Conservation (phyloP, 495 filamentous ascomycete genomes). For the Ramalina peruviana region DNA sequence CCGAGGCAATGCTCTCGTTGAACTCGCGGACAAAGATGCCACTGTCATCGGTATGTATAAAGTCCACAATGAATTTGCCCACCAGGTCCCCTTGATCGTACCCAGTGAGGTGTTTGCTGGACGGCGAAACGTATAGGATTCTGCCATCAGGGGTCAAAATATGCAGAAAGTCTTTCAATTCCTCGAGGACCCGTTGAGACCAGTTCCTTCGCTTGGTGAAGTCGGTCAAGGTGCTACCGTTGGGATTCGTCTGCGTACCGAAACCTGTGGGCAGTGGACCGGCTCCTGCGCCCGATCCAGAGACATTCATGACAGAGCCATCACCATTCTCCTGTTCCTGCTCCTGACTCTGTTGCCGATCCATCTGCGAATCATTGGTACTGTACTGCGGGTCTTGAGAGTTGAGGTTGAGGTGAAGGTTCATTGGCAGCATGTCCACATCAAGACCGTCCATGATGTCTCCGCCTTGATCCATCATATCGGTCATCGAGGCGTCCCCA, state of each 20-base stretch:
- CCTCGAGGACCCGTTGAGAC: slow-evolving; percentile 77
- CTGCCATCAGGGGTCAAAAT: slow-evolving; percentile 74
- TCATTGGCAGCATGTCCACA: slow-evolving; percentile 21
- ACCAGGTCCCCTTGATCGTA: slow-evolving; percentile 55
- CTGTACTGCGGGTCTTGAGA: slow-evolving; percentile 13
- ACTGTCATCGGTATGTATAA: slow-evolving; percentile 81
- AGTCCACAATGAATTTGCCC: slow-evolving; percentile 58
- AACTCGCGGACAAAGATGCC: slow-evolving; percentile 76
- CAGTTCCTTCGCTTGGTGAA: slow-evolving; percentile 79
- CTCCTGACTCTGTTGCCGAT: slow-evolving; percentile 11
- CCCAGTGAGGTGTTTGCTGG: slow-evolving; percentile 63
- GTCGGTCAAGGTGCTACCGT: slow-evolving; percentile 57
- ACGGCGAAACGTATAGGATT: slow-evolving; percentile 74
- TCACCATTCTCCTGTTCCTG: slow-evolving; percentile 12
- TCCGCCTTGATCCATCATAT: slow-evolving; percentile 22
- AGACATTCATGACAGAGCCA: slow-evolving; percentile 11
- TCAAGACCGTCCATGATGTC: slow-evolving; percentile 19
- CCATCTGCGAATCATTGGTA: slow-evolving; percentile 7
- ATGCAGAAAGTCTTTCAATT: slow-evolving; percentile 78
- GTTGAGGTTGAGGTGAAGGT: slow-evolving; percentile 19
- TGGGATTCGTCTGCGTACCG: slow-evolving; percentile 31
- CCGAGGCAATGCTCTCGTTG: slow-evolving; percentile 79
- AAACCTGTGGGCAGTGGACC: slow-evolving; percentile 43
- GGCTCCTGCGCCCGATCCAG: slow-evolving; percentile 34
- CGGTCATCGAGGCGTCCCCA: slow-evolving; percentile 24